A percentile compares a stretch with the other conserved stretches of the same genome.
Conservation (phyloP, 352 stramenopile species). For the Blastocystis sp. region DNA sequence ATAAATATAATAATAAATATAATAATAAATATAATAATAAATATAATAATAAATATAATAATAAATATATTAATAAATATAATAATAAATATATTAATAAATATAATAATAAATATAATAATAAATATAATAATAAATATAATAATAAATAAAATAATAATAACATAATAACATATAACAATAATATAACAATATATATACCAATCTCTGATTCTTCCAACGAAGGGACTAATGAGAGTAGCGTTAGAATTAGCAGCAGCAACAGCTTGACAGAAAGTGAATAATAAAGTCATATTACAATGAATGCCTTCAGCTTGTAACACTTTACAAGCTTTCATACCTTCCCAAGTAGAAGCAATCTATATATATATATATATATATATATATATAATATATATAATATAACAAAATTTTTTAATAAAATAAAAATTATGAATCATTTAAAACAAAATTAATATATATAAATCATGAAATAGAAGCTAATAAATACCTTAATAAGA, state of each 20-base stretch:
- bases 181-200: too few species aligned
- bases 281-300: constrained; percentile 95
- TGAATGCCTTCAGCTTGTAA: constrained; percentile 85
- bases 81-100: too few species aligned
- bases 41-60: too few species aligned
- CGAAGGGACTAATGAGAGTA: constrained; percentile 81
- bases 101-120: too few species aligned
- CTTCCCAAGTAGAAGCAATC: constrained; percentile 71
- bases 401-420: neutral
- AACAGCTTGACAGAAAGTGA: constrained; percentile 83
- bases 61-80: too few species aligned
- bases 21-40: too few species aligned
- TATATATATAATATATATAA: too few species aligned
- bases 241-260: constrained; percentile 72
- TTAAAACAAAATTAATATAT: constrained; percentile 52
- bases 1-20: too few species aligned
- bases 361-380: neutral
- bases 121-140: too few species aligned
- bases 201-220: constrained; percentile 88
- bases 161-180: too few species aligned
- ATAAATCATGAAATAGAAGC: constrained; percentile 84
- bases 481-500: constrained; percentile 86
- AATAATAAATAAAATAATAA: too few species aligned
- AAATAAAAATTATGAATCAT: neutral
- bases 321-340: constrained; percentile 77